A percentile compares a stretch with the other conserved stretches of the same genome.
Conservation (phyloP, 306 rosid species). For the Nissolia schottii region DNA sequence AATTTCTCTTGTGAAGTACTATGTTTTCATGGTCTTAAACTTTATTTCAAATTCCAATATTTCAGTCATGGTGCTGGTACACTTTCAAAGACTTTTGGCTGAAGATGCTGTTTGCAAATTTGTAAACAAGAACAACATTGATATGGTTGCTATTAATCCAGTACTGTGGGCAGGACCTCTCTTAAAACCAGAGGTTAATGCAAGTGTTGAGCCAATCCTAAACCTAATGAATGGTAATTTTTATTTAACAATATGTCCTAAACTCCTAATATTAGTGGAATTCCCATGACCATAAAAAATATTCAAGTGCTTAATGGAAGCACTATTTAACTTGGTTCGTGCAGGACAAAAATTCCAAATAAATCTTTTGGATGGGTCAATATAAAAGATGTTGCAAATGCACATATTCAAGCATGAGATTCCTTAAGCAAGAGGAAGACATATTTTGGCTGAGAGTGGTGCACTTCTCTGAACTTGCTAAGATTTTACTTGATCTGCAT, state of each 20-base stretch:
- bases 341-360: slow-evolving; percentile 43
- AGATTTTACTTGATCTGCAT: slow-evolving; percentile 41
- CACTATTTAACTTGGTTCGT: slow-evolving; percentile 7
- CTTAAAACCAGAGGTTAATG: slow-evolving; percentile 55
- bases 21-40: background rate
- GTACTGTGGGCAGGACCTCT: slow-evolving; percentile 64
- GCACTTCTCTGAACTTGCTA: slow-evolving; percentile 44
- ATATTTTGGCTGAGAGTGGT: slow-evolving; percentile 44
- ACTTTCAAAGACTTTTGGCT: slow-evolving; percentile 67
- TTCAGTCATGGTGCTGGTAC: slow-evolving; percentile 44
- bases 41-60: background rate
- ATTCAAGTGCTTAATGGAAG: background rate
- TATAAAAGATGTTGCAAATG: slow-evolving; percentile 69
- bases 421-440: slow-evolving; percentile 70
- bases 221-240: slow-evolving; percentile 52
- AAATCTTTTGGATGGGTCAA: slow-evolving; percentile 49
- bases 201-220: slow-evolving; percentile 41
- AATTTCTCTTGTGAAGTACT: background rate
- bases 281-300: background rate
- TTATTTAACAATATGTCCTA: too few species aligned
- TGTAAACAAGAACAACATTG: slow-evolving; percentile 52
- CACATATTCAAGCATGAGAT: slow-evolving; percentile 69
- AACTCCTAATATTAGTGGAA: background rate
- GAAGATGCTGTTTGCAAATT: slow-evolving; percentile 75
- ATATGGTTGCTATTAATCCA: slow-evolving; percentile 59